phyloP scores from a whole-genome alignment of 352 stramenopile genomes.

The Globisporangium recalcitrans region DNA sequence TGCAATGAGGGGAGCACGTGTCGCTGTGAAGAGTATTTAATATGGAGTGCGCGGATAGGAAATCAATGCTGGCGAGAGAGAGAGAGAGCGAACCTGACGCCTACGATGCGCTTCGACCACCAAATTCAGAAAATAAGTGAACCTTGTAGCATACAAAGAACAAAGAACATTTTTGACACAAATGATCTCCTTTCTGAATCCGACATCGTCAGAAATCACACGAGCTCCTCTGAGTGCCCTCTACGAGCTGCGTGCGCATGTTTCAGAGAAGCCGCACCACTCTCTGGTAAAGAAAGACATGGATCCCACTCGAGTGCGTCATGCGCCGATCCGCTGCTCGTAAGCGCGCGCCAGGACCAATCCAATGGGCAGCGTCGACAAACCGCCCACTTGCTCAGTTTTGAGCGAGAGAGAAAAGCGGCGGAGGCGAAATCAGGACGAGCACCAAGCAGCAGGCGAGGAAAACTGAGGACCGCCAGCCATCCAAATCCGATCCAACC shows the following conservation, averaged over 20 bases:
- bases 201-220: not conserved
- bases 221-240: too few relatives aligned
- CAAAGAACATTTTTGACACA: conserved; percentile 9
- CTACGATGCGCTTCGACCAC: not conserved
- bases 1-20: not conserved
- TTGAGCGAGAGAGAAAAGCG: not conserved
- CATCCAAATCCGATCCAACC: not conserved
- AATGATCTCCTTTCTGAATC: not conserved
- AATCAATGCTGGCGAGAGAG: not conserved
- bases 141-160: not conserved
- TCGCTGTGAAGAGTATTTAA: conserved; percentile 8
- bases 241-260: too few relatives aligned
- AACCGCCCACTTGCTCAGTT: too few relatives aligned
- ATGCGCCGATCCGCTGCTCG: not conserved
- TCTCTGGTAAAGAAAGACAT: too few relatives aligned
- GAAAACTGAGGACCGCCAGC: not conserved
- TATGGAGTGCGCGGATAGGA: not conserved
- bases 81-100: not conserved
- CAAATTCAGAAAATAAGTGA: conserved; percentile 4
- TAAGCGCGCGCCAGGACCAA: too few relatives aligned
- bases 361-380: not conserved
- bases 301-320: not conserved
- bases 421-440: not conserved
- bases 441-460: not conserved
- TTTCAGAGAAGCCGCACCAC: not conserved